Evolutionary conservation across 306 rosid species (phyloP).

Genomic region (Fagus crenata): DNA sequence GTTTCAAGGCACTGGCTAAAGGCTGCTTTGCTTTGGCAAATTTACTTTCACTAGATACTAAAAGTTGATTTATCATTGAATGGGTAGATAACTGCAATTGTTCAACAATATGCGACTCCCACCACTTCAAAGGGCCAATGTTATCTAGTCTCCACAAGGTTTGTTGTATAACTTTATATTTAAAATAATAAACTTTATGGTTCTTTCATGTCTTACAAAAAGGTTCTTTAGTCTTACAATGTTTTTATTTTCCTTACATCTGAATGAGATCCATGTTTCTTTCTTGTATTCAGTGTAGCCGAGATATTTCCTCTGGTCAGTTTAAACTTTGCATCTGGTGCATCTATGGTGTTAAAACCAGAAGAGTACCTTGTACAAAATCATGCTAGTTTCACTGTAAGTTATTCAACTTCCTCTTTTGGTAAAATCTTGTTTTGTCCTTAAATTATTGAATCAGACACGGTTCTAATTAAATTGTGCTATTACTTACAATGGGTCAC

Average conservation of each 20-base stretch:
- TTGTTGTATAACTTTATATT: conserved; percentile 22
- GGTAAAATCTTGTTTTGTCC: conserved; percentile 13
- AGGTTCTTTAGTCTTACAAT: neutral
- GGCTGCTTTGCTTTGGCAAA: conserved; percentile 1
- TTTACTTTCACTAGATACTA: conserved; percentile 7
- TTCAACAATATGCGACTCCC: conserved; percentile 61
- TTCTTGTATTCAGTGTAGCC: conserved; percentile 50
- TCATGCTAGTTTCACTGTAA: conserved; percentile 50
- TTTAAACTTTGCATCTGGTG: conserved; percentile 82
- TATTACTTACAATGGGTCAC: conserved; percentile 16
- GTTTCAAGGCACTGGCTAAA: neutral
- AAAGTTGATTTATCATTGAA: conserved; percentile 31
- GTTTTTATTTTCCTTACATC: conserved; percentile 15
- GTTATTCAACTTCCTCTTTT: conserved; percentile 31
- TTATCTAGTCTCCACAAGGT: conserved; percentile 81
- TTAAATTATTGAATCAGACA: neutral
- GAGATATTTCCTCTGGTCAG: conserved; percentile 77
- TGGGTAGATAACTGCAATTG: conserved; percentile 66
- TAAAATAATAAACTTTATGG: conserved; percentile 13
- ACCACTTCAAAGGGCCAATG: conserved; percentile 77
- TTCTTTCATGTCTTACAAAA: conserved; percentile 3
- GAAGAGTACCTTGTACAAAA: conserved; percentile 69
- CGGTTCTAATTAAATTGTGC: conserved; percentile 30
- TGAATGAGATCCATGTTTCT: conserved; percentile 34
- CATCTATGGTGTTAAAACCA: conserved; percentile 87